Percentiles rank a stretch among this genome's conserved stretches.
Evolutionary conservation across 140 eudicot genomes (phyloP).

Genomic region (Ambrosia hybrid): DNA sequence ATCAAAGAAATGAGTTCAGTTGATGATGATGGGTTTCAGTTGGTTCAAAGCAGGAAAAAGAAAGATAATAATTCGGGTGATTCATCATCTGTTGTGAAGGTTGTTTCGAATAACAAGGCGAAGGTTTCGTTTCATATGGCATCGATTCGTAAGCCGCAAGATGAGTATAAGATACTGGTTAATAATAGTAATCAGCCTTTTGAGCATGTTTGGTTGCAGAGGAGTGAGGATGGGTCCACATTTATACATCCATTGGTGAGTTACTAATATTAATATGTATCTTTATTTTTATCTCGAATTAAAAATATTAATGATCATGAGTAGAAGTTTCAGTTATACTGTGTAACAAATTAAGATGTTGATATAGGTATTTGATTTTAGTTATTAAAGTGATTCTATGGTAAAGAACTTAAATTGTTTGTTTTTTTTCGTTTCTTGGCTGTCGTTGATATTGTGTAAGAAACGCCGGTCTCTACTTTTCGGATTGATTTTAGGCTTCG

Average conservation of each 20-base stretch:
- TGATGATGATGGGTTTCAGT: constrained; percentile 72
- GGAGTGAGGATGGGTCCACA: constrained; percentile 79
- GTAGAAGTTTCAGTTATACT: background rate
- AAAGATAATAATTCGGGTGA: constrained; percentile 25
- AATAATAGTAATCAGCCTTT: constrained; percentile 72
- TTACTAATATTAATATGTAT: background rate
- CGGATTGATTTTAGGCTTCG: background rate
- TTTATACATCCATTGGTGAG: constrained; percentile 83
- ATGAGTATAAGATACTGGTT: constrained; percentile 32
- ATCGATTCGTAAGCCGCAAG: too few relatives aligned
- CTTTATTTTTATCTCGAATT: background rate
- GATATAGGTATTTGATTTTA: background rate
- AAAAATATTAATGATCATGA: background rate
- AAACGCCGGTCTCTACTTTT: background rate
- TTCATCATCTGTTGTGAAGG: constrained; percentile 29
- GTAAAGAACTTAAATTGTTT: too few relatives aligned
- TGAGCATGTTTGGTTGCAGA: constrained; percentile 89
- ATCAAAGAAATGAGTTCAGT: constrained; percentile 37
- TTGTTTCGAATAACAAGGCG: constrained; percentile 25
- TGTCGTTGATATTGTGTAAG: background rate
- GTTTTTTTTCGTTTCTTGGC: background rate
- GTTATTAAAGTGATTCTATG: too few relatives aligned
- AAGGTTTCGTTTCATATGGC: too few relatives aligned
- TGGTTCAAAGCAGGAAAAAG: constrained; percentile 69
- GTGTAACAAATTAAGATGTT: background rate